These are phyloP conservation scores for Fusarium anguioides DNA, from an alignment of 2,329 filamentous ascomycete genomes.

Conservation along the genomic window DNA sequence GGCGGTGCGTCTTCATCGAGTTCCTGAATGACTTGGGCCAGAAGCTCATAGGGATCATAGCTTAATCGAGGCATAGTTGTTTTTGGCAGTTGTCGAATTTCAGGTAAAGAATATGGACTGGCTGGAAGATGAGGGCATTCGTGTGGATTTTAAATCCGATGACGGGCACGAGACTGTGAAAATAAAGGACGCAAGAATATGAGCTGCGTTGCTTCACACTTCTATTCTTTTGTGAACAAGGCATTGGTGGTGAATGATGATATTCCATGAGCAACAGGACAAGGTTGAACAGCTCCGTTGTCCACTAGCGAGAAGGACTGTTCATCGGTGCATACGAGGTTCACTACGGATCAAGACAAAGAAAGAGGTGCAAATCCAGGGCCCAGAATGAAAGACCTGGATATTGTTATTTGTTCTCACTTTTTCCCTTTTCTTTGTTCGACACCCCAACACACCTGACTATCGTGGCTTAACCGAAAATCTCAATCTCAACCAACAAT, in stretches of 20 bases:
- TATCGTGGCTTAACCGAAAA: slow-evolving; percentile 3
- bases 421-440: slow-evolving; percentile 11
- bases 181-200: slow-evolving; percentile 1
- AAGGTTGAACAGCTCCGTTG: not conserved
- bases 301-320: not conserved
- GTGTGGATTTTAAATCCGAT: slow-evolving; percentile 1
- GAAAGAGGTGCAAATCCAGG: not conserved
- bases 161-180: not conserved
- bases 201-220: not conserved
- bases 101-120: not conserved
- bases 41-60: not conserved
- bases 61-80: not conserved
- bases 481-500: slow-evolving; percentile 2
- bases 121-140: not conserved
- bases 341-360: slow-evolving; percentile 4
- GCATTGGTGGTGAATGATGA: not conserved
- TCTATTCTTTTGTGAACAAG: slow-evolving; percentile 6
- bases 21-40: slow-evolving; percentile 1
- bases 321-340: not conserved
- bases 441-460: not conserved
- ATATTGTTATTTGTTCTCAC: slow-evolving; percentile 17
- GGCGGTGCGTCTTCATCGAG: slow-evolving; percentile 1
- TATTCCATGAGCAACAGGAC: not conserved
- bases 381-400: not conserved
- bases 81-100: not conserved